Evolutionary conservation across 768 basidiomycete genomes (phyloP), one percentile per base, ranked within the genome.

Genomic region (Cyathus striatus): DNA sequence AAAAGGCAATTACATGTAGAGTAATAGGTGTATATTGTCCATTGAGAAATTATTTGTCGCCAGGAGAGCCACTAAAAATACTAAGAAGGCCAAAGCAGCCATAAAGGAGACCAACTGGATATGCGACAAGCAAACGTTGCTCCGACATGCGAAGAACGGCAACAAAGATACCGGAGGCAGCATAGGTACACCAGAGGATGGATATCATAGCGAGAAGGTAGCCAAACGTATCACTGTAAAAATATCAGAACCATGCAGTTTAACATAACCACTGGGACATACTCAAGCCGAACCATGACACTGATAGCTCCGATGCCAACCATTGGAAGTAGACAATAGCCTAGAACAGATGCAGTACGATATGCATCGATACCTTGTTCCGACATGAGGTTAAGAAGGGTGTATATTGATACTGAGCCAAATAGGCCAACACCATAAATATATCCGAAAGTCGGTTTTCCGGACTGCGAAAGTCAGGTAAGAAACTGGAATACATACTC

Each of bases 401-500:
- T 80, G 73, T 98, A 97, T 59, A 98, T 84, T 21, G 91, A 90
- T 10, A 79, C 76, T 5, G 87, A 91, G 41, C 96, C 96, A 53
- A 98, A 79, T n/a, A 97, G 78, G 41, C 88, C 95, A 49, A 99
- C 90, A 26, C 95, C 96, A 61, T 99, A 99, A 46, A 98, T 98
- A 63, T 97, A 98, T 38, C 90, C 92, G 64, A 99, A 99, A 60
- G 98, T 96, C 3, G 90, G 89, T 70, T 96, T 97, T 45, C 96
- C 96, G 5, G 95, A 96, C 96, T 99, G 50, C 23, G 30, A 35
- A 38, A 12, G 4, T 45, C 12, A 45, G 41, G 38, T 48, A 14
- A 52, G 47, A 50, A 38, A 13, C 24, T 17, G 9, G 22, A 34
- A 38, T 14, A 14, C 27, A 23, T 32, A 46, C 21, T 25, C 10